Base-by-base conservation (phyloP, 2,329 filamentous ascomycete genomes). In the Botrytis squamosa region DNA sequence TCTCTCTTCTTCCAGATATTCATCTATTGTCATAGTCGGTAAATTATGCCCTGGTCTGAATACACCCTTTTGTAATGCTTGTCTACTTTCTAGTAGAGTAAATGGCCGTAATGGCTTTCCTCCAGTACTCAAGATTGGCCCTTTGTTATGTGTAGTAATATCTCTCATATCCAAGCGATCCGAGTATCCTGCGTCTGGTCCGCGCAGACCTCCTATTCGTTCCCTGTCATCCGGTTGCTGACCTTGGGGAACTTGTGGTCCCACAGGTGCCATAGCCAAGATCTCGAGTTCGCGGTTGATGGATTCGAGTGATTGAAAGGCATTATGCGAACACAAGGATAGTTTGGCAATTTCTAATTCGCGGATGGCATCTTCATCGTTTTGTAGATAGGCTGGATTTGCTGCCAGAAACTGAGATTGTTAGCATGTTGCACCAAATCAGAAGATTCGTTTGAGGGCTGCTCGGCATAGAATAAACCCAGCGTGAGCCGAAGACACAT, bases 11-110 rank as follows among this genome's bases (percentile, higher is more conserved):
- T 97, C 96, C 25, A 99, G 86, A 80, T 98, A 99, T 84, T 99
- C 96, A 78, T 99, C 96, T 75, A 99, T 98, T 1, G 90, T 93
- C 96, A 99, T 98, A 4, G 96, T 98, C 0, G 96, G 96, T 74
- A 99, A 84, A 83, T 93, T 98, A 82, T 99, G 96, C 12, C 96
- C 94, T 0, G 94, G 90, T 72, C 93, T 88, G 83, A 99, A 99
- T 0, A 99, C 95, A 4, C 92, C 92, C 74, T 91, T 87, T 75
- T 91, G 89, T 74, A 97, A 83, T 75, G 94, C 91, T 75, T 93
- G 90, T 55, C 96, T 88, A 77, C 87, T 91, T 74, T 92, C 91
- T 7, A 97, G 86, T 36, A 99, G 86, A 1, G 94, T 98, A 80
- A 99, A 98, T 0, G 95, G 95, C 78, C 95, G 90, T 78, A 98